Base-by-base conservation (phyloP, 345 rosid species). In the Camelina hispida region DNA sequence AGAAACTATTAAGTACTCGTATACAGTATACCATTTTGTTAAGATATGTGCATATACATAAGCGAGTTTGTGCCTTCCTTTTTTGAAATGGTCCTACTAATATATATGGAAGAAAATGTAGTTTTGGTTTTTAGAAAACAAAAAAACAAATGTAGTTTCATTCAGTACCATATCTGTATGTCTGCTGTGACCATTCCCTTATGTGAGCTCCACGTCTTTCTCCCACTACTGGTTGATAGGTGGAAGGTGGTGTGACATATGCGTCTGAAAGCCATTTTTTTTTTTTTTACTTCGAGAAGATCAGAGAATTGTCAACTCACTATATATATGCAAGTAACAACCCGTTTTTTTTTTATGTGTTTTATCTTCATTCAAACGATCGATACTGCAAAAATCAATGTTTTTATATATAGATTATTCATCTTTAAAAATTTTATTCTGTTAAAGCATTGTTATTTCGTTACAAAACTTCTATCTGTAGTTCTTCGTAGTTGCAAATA, bases 1-100 rank as follows among this genome's bases (percentile, higher is more conserved):
- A 66, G 67, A 74, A 74, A 37, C 72, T 22, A 34, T 5, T 25
- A 23, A 43, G 4, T 62, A 23, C 25, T 23, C 25, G 25, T 2
- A 14, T 16, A 61, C 23, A 9, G 8, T 48, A 48, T 48, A 48
- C 16, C 22, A 47, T 46, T 38, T 23, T 16, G 35, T 47, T 20
- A 50, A 66, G n/a, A n/a, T n/a, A n/a, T 50, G 52, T 23, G 15
- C 14, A 13, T 5, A 23, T 63, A 46, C 34, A 47, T 15, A 17
- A 35, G n/a, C 35, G 55, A 46, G n/a, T 46, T 15, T 6, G 50
- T 46, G 16, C 48, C 50, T 46, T 15, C n/a, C 18, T 6, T n/a
- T 46, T 46, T n/a, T 46, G 51, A 46, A 46, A 46, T 46, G 51
- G 17, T 44, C 50, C 50, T 44, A 44, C 4, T 20, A 18, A 2